Conservation (phyloP, 805 yeast genomes). For the Lachancea kluyveri region DNA sequence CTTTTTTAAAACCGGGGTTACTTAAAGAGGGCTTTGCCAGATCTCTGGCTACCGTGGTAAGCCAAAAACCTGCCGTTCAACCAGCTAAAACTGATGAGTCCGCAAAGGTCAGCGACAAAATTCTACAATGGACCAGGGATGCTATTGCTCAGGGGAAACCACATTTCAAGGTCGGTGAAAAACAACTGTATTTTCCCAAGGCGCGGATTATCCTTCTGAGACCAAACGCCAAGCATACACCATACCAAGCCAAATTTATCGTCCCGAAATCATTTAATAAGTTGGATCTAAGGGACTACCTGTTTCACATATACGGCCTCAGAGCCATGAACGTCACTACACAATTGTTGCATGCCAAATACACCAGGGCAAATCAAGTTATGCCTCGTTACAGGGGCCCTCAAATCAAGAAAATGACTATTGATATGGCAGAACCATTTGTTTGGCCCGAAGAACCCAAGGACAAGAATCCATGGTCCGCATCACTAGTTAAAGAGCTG, state of each 20-base stretch:
- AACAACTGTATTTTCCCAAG: constrained; percentile 74
- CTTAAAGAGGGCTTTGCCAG: too few species aligned
- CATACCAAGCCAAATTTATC: constrained; percentile 92
- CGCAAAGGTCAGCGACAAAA: constrained; percentile 20
- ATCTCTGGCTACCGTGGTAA: constrained; percentile 27
- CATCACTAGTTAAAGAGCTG: constrained; percentile 40
- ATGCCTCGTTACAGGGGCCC: constrained; percentile 69
- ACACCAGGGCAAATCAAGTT: constrained; percentile 50
- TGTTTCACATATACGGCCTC: constrained; percentile 84
- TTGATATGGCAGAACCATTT: constrained; percentile 93
- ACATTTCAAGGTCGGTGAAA: constrained; percentile 78
- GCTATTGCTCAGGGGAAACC: constrained; percentile 59
- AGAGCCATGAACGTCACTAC: constrained; percentile 86
- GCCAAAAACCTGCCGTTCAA: constrained; percentile 3
- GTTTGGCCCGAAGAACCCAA: constrained; percentile 78
- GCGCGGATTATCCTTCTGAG: constrained; percentile 75
- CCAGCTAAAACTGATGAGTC: too few species aligned
- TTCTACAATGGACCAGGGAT: constrained; percentile 36
- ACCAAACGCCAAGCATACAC: constrained; percentile 95
- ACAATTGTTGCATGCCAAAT: constrained; percentile 71
- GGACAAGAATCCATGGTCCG: constrained; percentile 37
- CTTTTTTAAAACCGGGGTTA: too few species aligned
- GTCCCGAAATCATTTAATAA: constrained; percentile 94
- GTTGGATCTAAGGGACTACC: constrained; percentile 88
- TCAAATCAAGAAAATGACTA: constrained; percentile 91